Evolutionary conservation across 345 rosid species (phyloP), one percentile per base, ranked within the genome.

Genomic region (Salix suchowensis): DNA sequence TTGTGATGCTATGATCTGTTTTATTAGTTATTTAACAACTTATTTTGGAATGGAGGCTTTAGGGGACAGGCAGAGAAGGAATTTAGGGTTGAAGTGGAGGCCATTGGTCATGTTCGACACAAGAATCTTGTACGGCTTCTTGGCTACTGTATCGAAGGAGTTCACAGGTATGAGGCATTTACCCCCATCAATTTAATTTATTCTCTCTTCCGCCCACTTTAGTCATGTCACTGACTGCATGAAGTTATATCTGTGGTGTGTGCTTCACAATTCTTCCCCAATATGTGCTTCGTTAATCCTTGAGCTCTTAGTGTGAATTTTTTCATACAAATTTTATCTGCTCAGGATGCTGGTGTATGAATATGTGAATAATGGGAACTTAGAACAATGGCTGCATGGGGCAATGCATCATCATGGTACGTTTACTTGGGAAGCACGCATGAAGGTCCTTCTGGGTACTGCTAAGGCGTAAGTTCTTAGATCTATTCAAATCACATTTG

Each of bases 31-130:
- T 39, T 21, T 55, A 23, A 36, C 71, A 15, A 15, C 34, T 71
- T 84, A 62, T 28, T 78, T n/a, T 7, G n/a, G n/a, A 34, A 24
- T 72, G 82, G 77, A 71, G 65, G 78, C 44, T 82, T n/a, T 75
- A 96, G 99, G 86, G 99, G 99, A 64, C 99, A 96, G 79, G 99
- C 99, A 26, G 98, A 93, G 88, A 96, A 89, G 84, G 99, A 96
- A 72, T 96, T 96, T 68, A 83, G 98, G 58, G 98, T 88, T 46
- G 99, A 96, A 87, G 99, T 96, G 84, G 99, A 96, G 76, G 98
- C 98, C 68, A 93, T 96, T 78, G 98, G 99, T 74, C 97, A 96
- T 74, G 99, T 93, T 79, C 88, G 97, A 34, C 97, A 96, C 50
- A 96, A 96, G 85, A 96, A 96, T 83, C 94, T 96, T 65, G 98